Percentiles rank a stretch among this genome's conserved stretches.
These are phyloP conservation scores for Yarrowia sp. DNA, from an alignment of 805 yeast species.

Conservation along the genomic window DNA sequence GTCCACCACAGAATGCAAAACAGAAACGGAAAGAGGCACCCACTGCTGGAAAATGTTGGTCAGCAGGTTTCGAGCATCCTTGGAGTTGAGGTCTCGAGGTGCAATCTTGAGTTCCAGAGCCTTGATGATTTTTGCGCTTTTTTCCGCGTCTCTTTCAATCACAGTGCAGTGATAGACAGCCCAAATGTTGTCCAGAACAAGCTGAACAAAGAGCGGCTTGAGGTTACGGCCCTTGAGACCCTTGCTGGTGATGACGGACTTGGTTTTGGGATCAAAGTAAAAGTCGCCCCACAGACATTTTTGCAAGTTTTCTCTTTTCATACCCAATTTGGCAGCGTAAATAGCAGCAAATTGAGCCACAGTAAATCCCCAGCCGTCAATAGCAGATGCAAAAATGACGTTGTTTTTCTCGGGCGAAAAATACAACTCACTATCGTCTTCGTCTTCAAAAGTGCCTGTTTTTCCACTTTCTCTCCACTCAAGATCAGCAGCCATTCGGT, in stretches of 20 bases:
- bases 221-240: constrained; percentile 48
- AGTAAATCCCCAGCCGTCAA: constrained; percentile 98
- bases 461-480: constrained; percentile 35
- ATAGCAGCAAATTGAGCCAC: constrained; percentile 83
- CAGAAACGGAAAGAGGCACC: constrained; percentile 87
- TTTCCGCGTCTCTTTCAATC: constrained; percentile 61
- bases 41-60: constrained; percentile 80
- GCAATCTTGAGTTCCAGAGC: constrained; percentile 64
- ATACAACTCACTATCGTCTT: constrained; percentile 75
- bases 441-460: constrained; percentile 59
- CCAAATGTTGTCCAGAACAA: constrained; percentile 90
- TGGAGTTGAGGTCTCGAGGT: constrained; percentile 75
- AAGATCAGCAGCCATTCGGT: constrained; percentile 83
- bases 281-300: constrained; percentile 96
- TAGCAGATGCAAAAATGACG: constrained; percentile 85
- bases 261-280: constrained; percentile 83
- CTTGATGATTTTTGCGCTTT: constrained; percentile 67
- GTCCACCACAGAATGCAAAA: constrained; percentile 78
- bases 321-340: constrained; percentile 79
- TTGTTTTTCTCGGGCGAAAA: constrained; percentile 85
- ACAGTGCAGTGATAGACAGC: constrained; percentile 74
- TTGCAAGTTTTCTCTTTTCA: constrained; percentile 70
- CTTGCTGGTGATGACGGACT: constrained; percentile 59
- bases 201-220: constrained; percentile 82
- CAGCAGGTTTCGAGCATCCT: constrained; percentile 64